Evolutionary conservation across 2,329 filamentous ascomycete species (phyloP).

Genomic region (Sordariomycetes sp.): DNA sequence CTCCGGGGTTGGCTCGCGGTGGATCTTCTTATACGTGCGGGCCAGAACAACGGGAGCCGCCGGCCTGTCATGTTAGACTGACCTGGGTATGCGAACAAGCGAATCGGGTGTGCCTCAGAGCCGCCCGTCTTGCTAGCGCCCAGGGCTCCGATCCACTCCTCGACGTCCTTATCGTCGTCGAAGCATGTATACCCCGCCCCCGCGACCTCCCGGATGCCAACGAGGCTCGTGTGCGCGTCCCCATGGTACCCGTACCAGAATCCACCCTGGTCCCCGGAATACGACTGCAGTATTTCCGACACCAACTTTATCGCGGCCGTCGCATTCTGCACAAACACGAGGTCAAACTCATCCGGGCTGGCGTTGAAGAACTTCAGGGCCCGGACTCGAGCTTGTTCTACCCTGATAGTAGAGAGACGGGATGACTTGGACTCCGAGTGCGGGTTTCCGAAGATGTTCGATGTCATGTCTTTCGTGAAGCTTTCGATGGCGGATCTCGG

Average conservation of each 20-base stretch:
- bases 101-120: background rate
- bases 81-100: slow-evolving; percentile 66
- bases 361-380: slow-evolving; percentile 69
- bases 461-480: slow-evolving; percentile 68
- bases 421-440: slow-evolving; percentile 79
- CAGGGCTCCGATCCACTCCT: slow-evolving; percentile 40
- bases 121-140: background rate
- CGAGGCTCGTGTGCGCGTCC: slow-evolving; percentile 74
- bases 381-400: slow-evolving; percentile 63
- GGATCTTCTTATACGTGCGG: slow-evolving; percentile 25
- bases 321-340: slow-evolving; percentile 86
- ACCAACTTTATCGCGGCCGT: slow-evolving; percentile 86
- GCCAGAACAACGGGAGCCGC: slow-evolving; percentile 62
- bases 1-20: slow-evolving; percentile 9
- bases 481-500: slow-evolving; percentile 68
- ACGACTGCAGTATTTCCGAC: slow-evolving; percentile 37
- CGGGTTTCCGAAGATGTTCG: slow-evolving; percentile 76
- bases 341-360: slow-evolving; percentile 67
- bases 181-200: background rate
- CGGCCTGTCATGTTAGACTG: slow-evolving; percentile 89
- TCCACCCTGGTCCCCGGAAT: slow-evolving; percentile 24
- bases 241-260: slow-evolving; percentile 77
- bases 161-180: slow-evolving; percentile 36
- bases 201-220: slow-evolving; percentile 68
- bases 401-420: slow-evolving; percentile 57